Conservation (phyloP, 2,329 filamentous ascomycete species). For the Trichoderma sp. region DNA sequence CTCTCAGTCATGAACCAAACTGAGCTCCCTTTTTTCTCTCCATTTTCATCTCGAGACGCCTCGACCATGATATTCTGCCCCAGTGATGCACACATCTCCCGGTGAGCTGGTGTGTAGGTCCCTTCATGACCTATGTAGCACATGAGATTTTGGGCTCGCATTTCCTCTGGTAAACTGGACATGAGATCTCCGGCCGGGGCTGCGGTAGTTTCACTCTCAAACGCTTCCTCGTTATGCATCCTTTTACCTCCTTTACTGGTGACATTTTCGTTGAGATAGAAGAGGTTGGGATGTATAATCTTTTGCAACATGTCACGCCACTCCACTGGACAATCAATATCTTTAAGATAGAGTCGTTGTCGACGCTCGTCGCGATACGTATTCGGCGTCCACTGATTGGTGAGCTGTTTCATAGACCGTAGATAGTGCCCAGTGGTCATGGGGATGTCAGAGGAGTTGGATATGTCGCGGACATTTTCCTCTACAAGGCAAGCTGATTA, state of each 20-base stretch:
- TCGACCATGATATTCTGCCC: slow-evolving; percentile 99
- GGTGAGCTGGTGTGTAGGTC: slow-evolving; percentile 91
- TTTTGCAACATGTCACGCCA: slow-evolving; percentile 81
- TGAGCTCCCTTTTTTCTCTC: slow-evolving; percentile 81
- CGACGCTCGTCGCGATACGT: slow-evolving; percentile 77
- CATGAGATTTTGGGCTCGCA: slow-evolving; percentile 96
- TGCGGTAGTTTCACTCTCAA: slow-evolving; percentile 54
- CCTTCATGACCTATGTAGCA: slow-evolving; percentile 98
- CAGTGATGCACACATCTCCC: slow-evolving; percentile 95
- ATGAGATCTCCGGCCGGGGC: slow-evolving; percentile 86
- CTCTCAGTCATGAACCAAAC: slow-evolving; percentile 99
- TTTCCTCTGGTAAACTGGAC: slow-evolving; percentile 81
- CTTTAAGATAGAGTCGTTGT: slow-evolving; percentile 91
- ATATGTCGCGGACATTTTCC: slow-evolving; percentile 81
- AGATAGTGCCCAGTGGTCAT: slow-evolving; percentile 91
- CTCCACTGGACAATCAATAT: slow-evolving; percentile 88
- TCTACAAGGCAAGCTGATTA: slow-evolving; percentile 47
- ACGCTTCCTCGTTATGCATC: slow-evolving; percentile 37
- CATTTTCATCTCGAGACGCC: slow-evolving; percentile 69
- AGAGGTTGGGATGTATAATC: slow-evolving; percentile 76
- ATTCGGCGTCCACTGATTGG: slow-evolving; percentile 73
- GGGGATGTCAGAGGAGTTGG: slow-evolving; percentile 67
- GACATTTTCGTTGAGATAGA: slow-evolving; percentile 84
- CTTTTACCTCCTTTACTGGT: slow-evolving; percentile 38
- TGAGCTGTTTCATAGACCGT: slow-evolving; percentile 77